Evolutionary conservation across 805 yeast genomes (phyloP), one percentile per base, ranked within the genome.

Genomic region (Kodamaea nitidulidarum): DNA sequence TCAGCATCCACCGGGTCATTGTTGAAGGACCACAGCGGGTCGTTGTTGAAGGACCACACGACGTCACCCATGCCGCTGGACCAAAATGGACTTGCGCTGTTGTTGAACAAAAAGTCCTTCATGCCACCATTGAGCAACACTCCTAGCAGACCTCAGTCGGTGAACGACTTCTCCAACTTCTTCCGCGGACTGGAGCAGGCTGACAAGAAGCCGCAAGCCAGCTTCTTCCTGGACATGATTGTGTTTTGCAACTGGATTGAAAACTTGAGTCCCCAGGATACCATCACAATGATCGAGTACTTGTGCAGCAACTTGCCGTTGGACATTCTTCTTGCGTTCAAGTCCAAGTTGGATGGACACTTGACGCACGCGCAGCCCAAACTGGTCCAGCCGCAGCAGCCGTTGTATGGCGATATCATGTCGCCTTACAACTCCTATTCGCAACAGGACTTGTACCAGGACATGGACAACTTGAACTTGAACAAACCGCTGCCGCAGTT

Each of bases 231-330:
- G 51, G 82, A 78, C 48, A 64, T 78, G 51, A 62, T 69, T 39
- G 69, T 68, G 44, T 62, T 74, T 46, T 66, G 74, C 45, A 63
- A 61, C 43, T 76, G 81, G 81, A 61, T 75, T 44, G 68, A 68
- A 38, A 64, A 63, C 46, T 63, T 79, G 54, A 65, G 62, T 35
- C 67, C 75, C n/a, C 68, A 67, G 33, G 81, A 78, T 45, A 75
- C 67, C 47, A 62, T 73, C 40, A 61, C 73, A 36, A 72, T 76
- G 57, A 65, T 77, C 43, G 83, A 78, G 48, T 72, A 75, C 51
- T 58, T 78, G 54, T 62, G 80, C 42, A 61, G 70, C 34, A 63
- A 65, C 42, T 57, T 78, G 47, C 72, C 77, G 7, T 70, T 73
- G 40, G 82, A 78, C 46, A 70, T 73, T 11, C 55, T 77, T 44